Base-by-base conservation (phyloP, 768 basidiomycete genomes). In the Albatrellus ellisii region DNA sequence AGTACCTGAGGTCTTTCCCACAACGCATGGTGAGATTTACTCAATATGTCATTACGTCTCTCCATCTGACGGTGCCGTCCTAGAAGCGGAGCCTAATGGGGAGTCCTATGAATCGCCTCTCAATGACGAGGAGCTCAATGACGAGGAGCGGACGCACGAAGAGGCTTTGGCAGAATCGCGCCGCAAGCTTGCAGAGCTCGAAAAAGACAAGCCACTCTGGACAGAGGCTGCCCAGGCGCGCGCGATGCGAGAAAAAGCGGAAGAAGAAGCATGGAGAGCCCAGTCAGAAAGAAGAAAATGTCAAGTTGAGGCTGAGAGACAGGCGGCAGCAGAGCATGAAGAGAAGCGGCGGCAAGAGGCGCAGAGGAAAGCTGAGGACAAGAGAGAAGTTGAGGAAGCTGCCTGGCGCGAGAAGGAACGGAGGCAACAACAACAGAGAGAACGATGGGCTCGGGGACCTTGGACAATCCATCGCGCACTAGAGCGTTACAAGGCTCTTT, bases 401-500 rank as follows among this genome's bases (percentile, higher is more conserved):
- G 31, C 37, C 29, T 25, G 35, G 39, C 21, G 40, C 40, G 15
- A 38, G 35, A 12, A 64, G 42, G 62, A 62, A 24, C 60, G 56
- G 24, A 65, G 59, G n/a, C 62, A 61, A 37, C 69, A 72, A 41
- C 66, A 73, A 42, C 66, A 69, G 32, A 66, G 52, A 10, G 52
- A 70, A 38, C 58, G 63, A 39, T 83, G 76, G 77, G 61, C 66
- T 14, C 63, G 62, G 15, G 79, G 77, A 1, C 60, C 59, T 0
- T 89, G 86, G 83, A 77, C 73, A 2, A 55, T 63, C 7, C 62
- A 66, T 42, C 68, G 79, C 35, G 87, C 86, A 4, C 60, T 87
- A 22, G 82, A 86, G 50, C 70, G 77, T 22, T 89, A 82, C 59
- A 73, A 63, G 34, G 53, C 57, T 25, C 64, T 81, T 6, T 64